These are phyloP conservation scores for Allodekkera sacchari DNA, from an alignment of 805 yeast species.

Conservation along the genomic window DNA sequence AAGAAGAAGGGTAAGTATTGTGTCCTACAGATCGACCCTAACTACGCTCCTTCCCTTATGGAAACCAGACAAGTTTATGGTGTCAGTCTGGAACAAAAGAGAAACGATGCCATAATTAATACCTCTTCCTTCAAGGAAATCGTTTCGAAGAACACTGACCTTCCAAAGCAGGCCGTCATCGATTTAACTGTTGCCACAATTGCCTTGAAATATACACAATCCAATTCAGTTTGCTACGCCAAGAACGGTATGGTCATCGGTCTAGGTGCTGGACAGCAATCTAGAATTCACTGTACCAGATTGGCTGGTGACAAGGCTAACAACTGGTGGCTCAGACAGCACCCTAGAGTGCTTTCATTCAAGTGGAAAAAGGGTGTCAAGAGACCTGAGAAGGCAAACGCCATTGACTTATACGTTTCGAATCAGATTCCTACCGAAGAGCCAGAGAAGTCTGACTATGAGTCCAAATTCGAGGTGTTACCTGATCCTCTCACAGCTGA, in stretches of 20 bases:
- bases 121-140: conserved; percentile 85
- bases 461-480: conserved; percentile 72
- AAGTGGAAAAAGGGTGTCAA: conserved; percentile 98
- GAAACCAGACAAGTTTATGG: conserved; percentile 97
- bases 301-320: conserved; percentile 99
- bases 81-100: conserved; percentile 88
- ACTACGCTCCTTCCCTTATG: conserved; percentile 67
- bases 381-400: conserved; percentile 98
- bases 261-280: conserved; percentile 99
- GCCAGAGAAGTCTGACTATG: conserved; percentile 90
- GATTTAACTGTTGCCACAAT: conserved; percentile 97
- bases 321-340: conserved; percentile 99
- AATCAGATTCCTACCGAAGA: conserved; percentile 85
- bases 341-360: conserved; percentile 85
- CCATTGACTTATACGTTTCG: conserved; percentile 89
- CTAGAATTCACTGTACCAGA: conserved; percentile 98
- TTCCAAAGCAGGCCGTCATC: conserved; percentile 86
- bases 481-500: conserved; percentile 77
- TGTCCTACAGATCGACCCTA: conserved; percentile 92
- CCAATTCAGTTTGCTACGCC: conserved; percentile 97
- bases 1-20: conserved; percentile 98
- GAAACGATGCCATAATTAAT: conserved; percentile 95
- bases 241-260: conserved; percentile 99
- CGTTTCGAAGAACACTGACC: conserved; percentile 75
- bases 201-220: conserved; percentile 95